Evolutionary conservation across 495 filamentous ascomycete genomes (phyloP), one percentile per base, ranked within the genome.

Genomic region (Daldinia vernicosa): DNA sequence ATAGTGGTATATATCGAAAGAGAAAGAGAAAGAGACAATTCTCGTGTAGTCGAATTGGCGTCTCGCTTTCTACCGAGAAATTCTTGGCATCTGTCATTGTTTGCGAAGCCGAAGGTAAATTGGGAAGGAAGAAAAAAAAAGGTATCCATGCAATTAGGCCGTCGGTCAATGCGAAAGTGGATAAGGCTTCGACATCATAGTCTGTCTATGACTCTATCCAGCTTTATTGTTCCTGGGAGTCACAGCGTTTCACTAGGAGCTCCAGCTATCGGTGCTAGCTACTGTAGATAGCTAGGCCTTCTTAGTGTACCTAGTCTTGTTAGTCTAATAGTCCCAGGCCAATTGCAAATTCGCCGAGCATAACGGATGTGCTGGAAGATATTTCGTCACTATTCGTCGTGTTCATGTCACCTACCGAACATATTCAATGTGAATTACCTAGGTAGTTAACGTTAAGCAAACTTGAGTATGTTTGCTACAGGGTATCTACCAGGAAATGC

Each of bases 21-120:
- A 15, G 14, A 6, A 24, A 63, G 45, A 15, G 14, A 27, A 52
- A 28, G 6, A 22, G 4, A 54, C 8, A 51, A 15, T 50, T 14
- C 11, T 26, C 26, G 39, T 22, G 30, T 50, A 51, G 39, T 63
- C 39, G 50, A 55, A 60, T 35, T 54, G 12, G 27, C 39, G 37
- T 50, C 32, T 67, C 59, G 27, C 26, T 54, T 64, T 35, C 39
- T 55, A 53, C 69, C 60, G 69, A 72, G 15, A 26, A 57, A 27
- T 28, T 72, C 70, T 68, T 72, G 70, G 70, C 70, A 57, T 67
- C n/a, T 72, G 69, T 67, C 63, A 67, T 72, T 19, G 64, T 67
- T 26, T 33, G 24, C 50, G 7, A 53, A 30, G 24, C 12, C 50
- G 50, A 53, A 24, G 30, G 50, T 3, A 53, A 53, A 4, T n/a